Evolutionary conservation across 257 asterid species (phyloP).

Genomic region (Verbascum thapsus): DNA sequence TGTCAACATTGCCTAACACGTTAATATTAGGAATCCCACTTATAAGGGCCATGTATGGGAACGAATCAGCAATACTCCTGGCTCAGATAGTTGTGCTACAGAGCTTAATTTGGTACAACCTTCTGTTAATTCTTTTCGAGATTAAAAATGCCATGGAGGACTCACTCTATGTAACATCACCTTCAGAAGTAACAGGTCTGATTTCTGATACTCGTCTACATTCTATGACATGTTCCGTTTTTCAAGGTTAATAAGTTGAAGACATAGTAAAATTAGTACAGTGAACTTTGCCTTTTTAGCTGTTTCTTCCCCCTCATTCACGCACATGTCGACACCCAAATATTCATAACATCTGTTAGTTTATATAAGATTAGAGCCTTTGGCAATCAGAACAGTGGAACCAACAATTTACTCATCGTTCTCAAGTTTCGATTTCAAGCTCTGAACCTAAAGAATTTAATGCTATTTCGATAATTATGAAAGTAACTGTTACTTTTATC

Average conservation of each 20-base stretch:
- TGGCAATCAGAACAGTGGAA: not conserved
- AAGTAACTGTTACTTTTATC: not conserved
- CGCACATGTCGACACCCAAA: slow-evolving; percentile 12
- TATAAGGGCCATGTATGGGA: slow-evolving; percentile 78
- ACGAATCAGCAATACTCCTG: slow-evolving; percentile 52
- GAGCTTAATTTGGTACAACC: slow-evolving; percentile 86
- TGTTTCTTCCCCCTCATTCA: not conserved
- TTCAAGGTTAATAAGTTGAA: slow-evolving; percentile 29
- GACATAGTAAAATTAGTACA: not conserved
- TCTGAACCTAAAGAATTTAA: slow-evolving; percentile 15
- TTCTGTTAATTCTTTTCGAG: slow-evolving; percentile 77
- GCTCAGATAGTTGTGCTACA: slow-evolving; percentile 80
- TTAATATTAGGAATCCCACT: slow-evolving; percentile 81
- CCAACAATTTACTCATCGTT: not conserved
- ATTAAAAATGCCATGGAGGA: slow-evolving; percentile 58
- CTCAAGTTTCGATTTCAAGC: slow-evolving; percentile 1
- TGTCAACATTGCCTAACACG: slow-evolving; percentile 83
- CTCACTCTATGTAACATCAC: slow-evolving; percentile 34
- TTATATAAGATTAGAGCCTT: slow-evolving; percentile 2
- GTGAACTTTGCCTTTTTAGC: slow-evolving; percentile 22
- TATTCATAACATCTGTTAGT: slow-evolving; percentile 4
- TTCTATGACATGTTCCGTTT: slow-evolving; percentile 22
- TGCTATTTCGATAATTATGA: slow-evolving; percentile 16
- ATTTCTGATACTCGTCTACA: slow-evolving; percentile 15
- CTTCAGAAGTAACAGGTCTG: slow-evolving; percentile 53